A percentile compares a stretch with the other conserved stretches of the same genome.
phyloP scores from a whole-genome alignment of 1,139 yeast genomes.

The Suhomyces kunorum region DNA sequence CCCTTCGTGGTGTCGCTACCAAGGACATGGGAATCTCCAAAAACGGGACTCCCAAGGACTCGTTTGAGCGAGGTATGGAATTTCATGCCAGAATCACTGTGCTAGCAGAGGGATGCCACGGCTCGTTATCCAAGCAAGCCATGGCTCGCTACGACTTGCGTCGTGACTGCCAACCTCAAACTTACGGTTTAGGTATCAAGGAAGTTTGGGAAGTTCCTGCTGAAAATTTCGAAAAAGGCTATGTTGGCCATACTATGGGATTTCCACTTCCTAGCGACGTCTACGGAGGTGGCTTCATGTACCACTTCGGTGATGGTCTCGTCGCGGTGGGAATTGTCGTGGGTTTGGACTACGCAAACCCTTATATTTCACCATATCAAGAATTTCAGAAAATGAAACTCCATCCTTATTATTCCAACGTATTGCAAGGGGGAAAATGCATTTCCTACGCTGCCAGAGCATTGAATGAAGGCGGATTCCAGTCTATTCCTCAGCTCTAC shows the following conservation, averaged over 20 bases:
- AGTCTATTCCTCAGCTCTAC: conserved; percentile 81
- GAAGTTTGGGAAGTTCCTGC: conserved; percentile 97
- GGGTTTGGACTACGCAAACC: conserved; percentile 91
- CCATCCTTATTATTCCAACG: conserved; percentile 80
- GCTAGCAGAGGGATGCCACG: conserved; percentile 96
- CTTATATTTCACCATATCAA: conserved; percentile 91
- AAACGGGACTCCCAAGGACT: conserved; percentile 71
- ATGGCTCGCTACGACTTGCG: conserved; percentile 70
- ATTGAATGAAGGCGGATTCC: conserved; percentile 92
- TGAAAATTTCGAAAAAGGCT: conserved; percentile 77
- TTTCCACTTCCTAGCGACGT: conserved; percentile 73
- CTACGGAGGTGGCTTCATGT: conserved; percentile 97
- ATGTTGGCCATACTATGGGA: conserved; percentile 86
- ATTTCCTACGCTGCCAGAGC: conserved; percentile 95
- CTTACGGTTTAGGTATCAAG: conserved; percentile 92
- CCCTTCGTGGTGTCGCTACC: conserved; percentile 88
- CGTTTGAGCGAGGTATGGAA: conserved; percentile 95
- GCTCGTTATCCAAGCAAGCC: conserved; percentile 79
- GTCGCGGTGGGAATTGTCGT: conserved; percentile 89
- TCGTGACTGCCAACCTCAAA: conserved; percentile 69
- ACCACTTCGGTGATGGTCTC: conserved; percentile 91
- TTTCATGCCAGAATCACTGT: conserved; percentile 87
- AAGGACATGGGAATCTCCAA: conserved; percentile 84
- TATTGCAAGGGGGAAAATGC: conserved; percentile 86
- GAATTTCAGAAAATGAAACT: conserved; percentile 93